phyloP scores from a whole-genome alignment of 495 filamentous ascomycete species.

The Hyaloscypha hepaticicola region DNA sequence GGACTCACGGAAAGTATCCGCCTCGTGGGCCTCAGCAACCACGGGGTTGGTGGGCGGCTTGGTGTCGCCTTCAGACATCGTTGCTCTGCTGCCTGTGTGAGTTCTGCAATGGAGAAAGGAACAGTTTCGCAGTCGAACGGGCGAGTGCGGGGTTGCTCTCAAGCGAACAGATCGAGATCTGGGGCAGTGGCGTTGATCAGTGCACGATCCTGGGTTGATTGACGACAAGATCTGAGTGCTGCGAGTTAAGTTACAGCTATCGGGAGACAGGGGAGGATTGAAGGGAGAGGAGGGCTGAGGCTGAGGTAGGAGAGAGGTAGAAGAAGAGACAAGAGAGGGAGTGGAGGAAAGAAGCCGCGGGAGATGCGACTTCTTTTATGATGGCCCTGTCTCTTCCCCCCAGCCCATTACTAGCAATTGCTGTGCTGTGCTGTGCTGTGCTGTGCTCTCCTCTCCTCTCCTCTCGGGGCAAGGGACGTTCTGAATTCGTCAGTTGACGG shows the following conservation, averaged over 20 bases:
- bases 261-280: neutral
- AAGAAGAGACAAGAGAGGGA: neutral
- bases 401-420: too few relatives aligned
- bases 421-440: neutral
- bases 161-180: neutral
- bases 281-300: neutral
- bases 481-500: neutral
- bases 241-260: neutral
- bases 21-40: conserved; percentile 81
- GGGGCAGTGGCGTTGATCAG: neutral
- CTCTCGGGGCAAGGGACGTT: neutral
- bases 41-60: conserved; percentile 59
- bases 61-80: conserved; percentile 65
- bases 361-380: neutral
- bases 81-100: conserved; percentile 36
- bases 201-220: neutral
- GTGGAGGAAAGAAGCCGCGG: neutral
- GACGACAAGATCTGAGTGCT: neutral
- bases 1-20: conserved; percentile 74
- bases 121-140: neutral
- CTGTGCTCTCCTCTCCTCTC: too few relatives aligned
- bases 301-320: neutral
- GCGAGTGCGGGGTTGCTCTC: conserved; percentile 15
- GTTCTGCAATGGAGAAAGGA: neutral
- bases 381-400: too few relatives aligned